Conservation (phyloP, 2,329 filamentous ascomycete genomes). For the Sporothrix globosa region DNA sequence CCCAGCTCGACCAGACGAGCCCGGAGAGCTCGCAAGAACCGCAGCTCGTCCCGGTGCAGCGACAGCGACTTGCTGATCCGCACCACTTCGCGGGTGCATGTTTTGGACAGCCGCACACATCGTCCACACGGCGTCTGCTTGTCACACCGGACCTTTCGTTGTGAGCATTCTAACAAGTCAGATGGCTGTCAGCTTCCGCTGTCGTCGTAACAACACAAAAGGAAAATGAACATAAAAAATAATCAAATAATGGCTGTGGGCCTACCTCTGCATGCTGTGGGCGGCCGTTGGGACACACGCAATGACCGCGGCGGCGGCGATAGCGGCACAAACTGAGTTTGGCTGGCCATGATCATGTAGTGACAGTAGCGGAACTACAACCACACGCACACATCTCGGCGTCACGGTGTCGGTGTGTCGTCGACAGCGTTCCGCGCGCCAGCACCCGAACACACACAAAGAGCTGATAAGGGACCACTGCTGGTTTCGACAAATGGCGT, state of each 20-base stretch:
- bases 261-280: conserved; percentile 32
- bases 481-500: conserved; percentile 22
- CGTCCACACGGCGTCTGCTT: conserved; percentile 33
- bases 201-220: too few relatives aligned
- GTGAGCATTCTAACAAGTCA: conserved; percentile 29
- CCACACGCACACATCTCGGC: too few relatives aligned
- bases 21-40: conserved; percentile 29
- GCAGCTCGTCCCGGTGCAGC: conserved; percentile 31
- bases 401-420: background rate
- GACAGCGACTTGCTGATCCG: conserved; percentile 35
- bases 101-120: conserved; percentile 30
- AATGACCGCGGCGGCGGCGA: conserved; percentile 11
- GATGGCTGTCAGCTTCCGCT: too few relatives aligned
- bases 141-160: conserved; percentile 33
- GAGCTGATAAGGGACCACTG: background rate
- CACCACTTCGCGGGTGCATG: conserved; percentile 33
- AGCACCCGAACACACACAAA: background rate
- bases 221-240: too few relatives aligned
- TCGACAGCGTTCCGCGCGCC: background rate
- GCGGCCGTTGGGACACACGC: conserved; percentile 33
- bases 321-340: conserved; percentile 8
- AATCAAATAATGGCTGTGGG: too few relatives aligned
- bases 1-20: conserved; percentile 8
- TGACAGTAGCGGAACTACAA: background rate
- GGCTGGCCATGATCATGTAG: background rate